Evolutionary conservation across 139 green algal species (phyloP).

Genomic region (Coelastrella sp.): DNA sequence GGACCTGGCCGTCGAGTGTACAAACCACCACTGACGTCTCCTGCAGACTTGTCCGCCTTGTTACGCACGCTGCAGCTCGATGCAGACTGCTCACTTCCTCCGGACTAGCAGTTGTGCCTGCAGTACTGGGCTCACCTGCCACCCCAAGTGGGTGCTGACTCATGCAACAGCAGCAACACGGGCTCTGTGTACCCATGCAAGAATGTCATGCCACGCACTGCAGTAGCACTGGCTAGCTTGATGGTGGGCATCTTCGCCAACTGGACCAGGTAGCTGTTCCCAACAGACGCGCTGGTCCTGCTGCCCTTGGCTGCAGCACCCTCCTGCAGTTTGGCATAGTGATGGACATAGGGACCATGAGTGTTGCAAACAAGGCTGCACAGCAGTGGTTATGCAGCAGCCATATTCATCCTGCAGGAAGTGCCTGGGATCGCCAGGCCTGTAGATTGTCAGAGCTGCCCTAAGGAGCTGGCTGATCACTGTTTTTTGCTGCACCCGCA

Average conservation of each 20-base stretch:
- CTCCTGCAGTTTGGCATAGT: slow-evolving; percentile 26
- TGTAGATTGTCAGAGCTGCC: not conserved
- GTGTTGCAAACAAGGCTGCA: not conserved
- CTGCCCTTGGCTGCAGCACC: slow-evolving; percentile 9
- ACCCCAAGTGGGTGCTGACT: slow-evolving; percentile 86
- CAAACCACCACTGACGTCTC: too few relatives aligned
- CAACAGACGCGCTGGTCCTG: slow-evolving; percentile 60
- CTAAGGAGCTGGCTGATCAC: too few relatives aligned
- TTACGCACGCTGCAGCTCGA: not conserved
- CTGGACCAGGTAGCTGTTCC: slow-evolving; percentile 83
- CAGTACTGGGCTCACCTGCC: slow-evolving; percentile 53
- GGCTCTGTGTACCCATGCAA: slow-evolving; percentile 94
- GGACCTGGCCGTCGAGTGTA: too few relatives aligned
- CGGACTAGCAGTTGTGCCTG: not conserved
- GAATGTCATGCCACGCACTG: slow-evolving; percentile 83
- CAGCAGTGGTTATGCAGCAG: not conserved
- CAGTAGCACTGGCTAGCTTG: slow-evolving; percentile 2
- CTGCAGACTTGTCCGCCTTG: too few relatives aligned
- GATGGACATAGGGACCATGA: not conserved
- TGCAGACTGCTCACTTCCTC: not conserved
- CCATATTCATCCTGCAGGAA: too few relatives aligned
- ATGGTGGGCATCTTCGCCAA: slow-evolving; percentile 55
- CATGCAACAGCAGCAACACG: slow-evolving; percentile 89
- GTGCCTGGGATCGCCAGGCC: not conserved
- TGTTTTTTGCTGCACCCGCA: not conserved